Evolutionary conservation across 805 yeast species (phyloP), one percentile per base, ranked within the genome.

Genomic region (Cyberlindnera mycetangii): DNA sequence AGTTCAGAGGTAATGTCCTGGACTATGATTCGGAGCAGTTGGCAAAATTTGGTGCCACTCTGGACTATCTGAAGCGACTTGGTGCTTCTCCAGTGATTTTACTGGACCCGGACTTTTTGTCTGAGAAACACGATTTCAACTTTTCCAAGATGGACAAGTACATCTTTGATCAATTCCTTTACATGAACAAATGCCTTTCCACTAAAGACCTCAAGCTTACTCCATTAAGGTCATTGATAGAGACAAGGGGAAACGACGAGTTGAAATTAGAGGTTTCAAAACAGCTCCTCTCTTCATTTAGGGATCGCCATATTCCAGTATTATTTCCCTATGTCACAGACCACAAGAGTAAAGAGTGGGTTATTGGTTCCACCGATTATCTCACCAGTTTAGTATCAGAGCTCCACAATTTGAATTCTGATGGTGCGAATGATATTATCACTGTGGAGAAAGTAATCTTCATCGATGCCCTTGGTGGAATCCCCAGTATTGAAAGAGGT

Each of bases 401-500:
- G 51, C 12, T 47, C 3, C 50, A 45, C 32, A 22, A 30, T 8
- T 18, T 55, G 10, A 48, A 65, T 27, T 61, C 62, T 12, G 12
- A 19, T 15, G 32, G 16, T 2, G 22, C 36, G 4, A 17, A 40
- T 4, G 45, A 35, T 34, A 52, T 46, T 15, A 66, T 67, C 39
- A 70, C 82, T 0, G 75, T 93, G 34, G 99, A 93, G 51, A 93
- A 93, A 53, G 66, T 92, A 22, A 77, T 92, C 7, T 80, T 83
- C 50, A 69, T 93, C 24, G 97, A 89, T 55, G 78, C 81, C 1
- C 61, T 75, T 16, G 99, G 99, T 2, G 99, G 99, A 0, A 83
- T 89, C 7, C 98, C 98, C 0, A 85, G 95, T 0, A 69, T 81
- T 19, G 96, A 89, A 59, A 72, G 98, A 47, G 76, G 80, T 46